Evolutionary conservation across 75 land plant genomes (phyloP).

Genomic region (Picea glauca): DNA sequence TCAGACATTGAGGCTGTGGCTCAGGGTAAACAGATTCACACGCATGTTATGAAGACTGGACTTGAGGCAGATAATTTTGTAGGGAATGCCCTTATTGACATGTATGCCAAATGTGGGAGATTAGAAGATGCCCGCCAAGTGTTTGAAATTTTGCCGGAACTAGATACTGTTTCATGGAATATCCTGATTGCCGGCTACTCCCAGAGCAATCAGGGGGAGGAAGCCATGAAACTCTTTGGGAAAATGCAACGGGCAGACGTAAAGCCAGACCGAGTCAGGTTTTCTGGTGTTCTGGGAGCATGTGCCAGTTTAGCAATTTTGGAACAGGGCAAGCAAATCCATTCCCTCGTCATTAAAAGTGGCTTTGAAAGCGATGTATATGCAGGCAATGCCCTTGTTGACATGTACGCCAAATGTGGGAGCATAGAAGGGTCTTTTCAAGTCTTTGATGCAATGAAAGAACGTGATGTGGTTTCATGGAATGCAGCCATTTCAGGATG

Average conservation of each 20-base stretch:
- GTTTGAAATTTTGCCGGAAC: conserved; percentile 12
- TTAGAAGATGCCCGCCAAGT: conserved; percentile 31
- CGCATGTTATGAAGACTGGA: conserved; percentile 34
- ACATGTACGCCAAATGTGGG: conserved; percentile 41
- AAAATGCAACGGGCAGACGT: no score
- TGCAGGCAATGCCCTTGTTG: conserved; percentile 52
- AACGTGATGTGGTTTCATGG: conserved; percentile 68
- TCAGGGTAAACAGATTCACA: conserved; percentile 46
- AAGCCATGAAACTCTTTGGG: conserved; percentile 28
- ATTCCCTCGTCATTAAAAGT: conserved; percentile 39
- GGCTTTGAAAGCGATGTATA: conserved; percentile 34
- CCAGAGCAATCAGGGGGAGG: conserved; percentile 26
- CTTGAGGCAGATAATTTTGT: conserved; percentile 30
- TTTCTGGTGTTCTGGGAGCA: no score
- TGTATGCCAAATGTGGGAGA: conserved; percentile 65
- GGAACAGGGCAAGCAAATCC: conserved; percentile 49
- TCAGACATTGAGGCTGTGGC: conserved; percentile 28
- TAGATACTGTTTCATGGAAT: conserved; percentile 48
- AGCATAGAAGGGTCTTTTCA: conserved; percentile 34
- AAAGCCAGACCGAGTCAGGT: no score
- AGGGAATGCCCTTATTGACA: conserved; percentile 45
- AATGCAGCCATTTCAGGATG: conserved; percentile 60
- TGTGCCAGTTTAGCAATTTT: conserved; percentile 41
- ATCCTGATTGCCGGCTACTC: conserved; percentile 41
- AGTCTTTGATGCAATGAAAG: conserved; percentile 50